These are phyloP conservation scores for Suhomyces faveliae DNA, from an alignment of 805 yeast species.

Conservation along the genomic window DNA sequence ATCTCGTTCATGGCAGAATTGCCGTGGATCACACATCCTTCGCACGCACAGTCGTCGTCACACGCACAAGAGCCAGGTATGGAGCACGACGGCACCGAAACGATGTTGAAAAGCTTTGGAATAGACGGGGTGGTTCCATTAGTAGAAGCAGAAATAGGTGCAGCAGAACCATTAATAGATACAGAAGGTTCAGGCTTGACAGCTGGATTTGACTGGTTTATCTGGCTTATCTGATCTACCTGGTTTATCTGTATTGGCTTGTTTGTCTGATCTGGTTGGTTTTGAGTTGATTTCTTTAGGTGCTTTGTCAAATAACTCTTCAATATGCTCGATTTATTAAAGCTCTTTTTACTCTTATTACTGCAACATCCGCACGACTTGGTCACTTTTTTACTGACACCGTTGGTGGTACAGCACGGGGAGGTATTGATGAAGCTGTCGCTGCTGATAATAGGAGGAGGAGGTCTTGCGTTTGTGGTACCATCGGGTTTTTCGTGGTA, in stretches of 20 bases:
- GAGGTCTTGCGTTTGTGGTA: slow-evolving; percentile 17
- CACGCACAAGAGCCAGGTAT: slow-evolving; percentile 39
- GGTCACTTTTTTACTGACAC: slow-evolving; percentile 14
- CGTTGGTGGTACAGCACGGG: slow-evolving; percentile 30
- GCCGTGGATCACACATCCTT: slow-evolving; percentile 37
- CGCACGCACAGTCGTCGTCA: slow-evolving; percentile 36
- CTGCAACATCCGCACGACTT: slow-evolving; percentile 32
- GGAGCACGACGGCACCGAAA: slow-evolving; percentile 34
- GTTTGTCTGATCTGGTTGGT: no score
- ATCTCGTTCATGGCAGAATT: slow-evolving; percentile 9
- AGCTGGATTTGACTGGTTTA: not conserved
- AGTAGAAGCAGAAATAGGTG: no score
- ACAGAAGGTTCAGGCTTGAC: not conserved
- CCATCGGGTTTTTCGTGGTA: slow-evolving; percentile 22
- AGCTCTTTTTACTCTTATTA: slow-evolving; percentile 25
- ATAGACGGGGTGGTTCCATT: not conserved
- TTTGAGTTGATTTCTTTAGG: no score
- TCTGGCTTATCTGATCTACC: not conserved
- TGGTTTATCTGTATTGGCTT: not conserved
- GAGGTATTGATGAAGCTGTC: slow-evolving; percentile 36
- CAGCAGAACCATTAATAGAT: no score
- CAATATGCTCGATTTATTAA: slow-evolving; percentile 37
- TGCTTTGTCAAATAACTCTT: slow-evolving; percentile 7
- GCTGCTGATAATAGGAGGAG: slow-evolving; percentile 24
- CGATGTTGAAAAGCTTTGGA: slow-evolving; percentile 20